These are phyloP conservation scores for Ligustrum vulgare DNA, from an alignment of 257 asterid species.

Conservation along the genomic window DNA sequence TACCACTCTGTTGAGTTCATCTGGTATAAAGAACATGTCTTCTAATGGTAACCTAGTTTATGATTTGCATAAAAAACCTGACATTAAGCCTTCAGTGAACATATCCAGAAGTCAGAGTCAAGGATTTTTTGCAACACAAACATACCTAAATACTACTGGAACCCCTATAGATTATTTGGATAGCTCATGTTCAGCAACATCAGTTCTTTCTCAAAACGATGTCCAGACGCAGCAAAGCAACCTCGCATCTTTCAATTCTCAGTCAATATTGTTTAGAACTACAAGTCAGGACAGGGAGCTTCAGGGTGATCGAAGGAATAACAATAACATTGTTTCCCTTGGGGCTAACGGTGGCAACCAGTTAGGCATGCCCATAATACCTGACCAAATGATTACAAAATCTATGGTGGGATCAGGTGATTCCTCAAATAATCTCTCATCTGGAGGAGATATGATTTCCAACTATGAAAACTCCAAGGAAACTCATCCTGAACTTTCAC, in stretches of 20 bases:
- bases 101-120: conserved; percentile 56
- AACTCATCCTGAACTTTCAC: conserved; percentile 77
- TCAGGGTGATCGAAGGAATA: conserved; percentile 61
- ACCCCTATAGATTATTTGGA: conserved; percentile 77
- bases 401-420: conserved; percentile 58
- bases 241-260: conserved; percentile 72
- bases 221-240: conserved; percentile 56
- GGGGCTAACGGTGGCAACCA: conserved; percentile 61
- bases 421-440: conserved; percentile 44
- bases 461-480: conserved; percentile 68
- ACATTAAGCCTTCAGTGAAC: conserved; percentile 54
- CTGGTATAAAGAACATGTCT: conserved; percentile 48
- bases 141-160: conserved; percentile 50
- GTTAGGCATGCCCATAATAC: conserved; percentile 65
- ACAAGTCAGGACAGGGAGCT: conserved; percentile 61
- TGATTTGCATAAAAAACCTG: conserved; percentile 52
- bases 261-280: conserved; percentile 63
- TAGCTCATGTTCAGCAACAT: conserved; percentile 79
- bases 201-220: conserved; percentile 56
- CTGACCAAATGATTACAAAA: conserved; percentile 57
- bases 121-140: conserved; percentile 56
- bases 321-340: conserved; percentile 41
- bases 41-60: conserved; percentile 40
- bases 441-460: conserved; percentile 68
- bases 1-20: conserved; percentile 37